These are phyloP conservation scores for Eucommia ulmoides DNA, from an alignment of 257 asterid genomes.

Conservation along the genomic window DNA sequence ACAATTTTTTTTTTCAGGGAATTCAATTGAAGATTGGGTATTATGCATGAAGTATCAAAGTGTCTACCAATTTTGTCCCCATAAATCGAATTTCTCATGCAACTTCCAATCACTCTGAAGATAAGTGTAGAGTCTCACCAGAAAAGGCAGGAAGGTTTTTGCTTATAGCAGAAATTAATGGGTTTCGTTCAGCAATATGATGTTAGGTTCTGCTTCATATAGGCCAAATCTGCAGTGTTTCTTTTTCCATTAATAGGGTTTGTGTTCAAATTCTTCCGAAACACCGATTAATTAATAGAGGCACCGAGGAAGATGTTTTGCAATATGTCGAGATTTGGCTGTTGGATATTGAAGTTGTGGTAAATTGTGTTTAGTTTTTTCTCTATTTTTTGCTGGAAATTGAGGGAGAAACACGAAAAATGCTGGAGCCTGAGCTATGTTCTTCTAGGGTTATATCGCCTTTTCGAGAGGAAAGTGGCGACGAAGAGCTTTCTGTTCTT, in stretches of 20 bases:
- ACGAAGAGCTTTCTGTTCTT: constrained; percentile 85
- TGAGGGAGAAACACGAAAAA: constrained; percentile 6
- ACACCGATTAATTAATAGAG: background rate
- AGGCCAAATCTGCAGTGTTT: background rate
- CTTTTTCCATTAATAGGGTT: background rate
- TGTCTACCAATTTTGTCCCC: constrained; percentile 7
- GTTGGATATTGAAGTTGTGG: too few species aligned
- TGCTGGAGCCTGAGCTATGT: constrained; percentile 62
- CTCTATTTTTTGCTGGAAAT: background rate
- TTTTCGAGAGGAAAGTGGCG: constrained; percentile 79
- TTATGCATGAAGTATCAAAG: too few species aligned
- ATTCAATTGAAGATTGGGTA: constrained; percentile 19
- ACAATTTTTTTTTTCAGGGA: constrained; percentile 18
- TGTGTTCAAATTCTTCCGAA: background rate
- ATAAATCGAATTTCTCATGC: background rate
- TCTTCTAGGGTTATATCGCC: constrained; percentile 61
- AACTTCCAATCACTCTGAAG: constrained; percentile 6
- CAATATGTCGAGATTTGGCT: background rate
- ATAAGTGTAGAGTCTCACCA: constrained; percentile 7
- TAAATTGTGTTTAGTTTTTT: background rate
- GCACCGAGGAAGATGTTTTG: background rate
- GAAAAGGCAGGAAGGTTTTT: background rate
- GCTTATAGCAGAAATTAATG: background rate
- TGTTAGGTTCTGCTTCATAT: background rate
- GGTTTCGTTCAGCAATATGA: background rate